Percentiles rank a stretch among this genome's conserved stretches.
Conservation (phyloP, 768 basidiomycete species). For the Daedaleopsis sinensis region DNA sequence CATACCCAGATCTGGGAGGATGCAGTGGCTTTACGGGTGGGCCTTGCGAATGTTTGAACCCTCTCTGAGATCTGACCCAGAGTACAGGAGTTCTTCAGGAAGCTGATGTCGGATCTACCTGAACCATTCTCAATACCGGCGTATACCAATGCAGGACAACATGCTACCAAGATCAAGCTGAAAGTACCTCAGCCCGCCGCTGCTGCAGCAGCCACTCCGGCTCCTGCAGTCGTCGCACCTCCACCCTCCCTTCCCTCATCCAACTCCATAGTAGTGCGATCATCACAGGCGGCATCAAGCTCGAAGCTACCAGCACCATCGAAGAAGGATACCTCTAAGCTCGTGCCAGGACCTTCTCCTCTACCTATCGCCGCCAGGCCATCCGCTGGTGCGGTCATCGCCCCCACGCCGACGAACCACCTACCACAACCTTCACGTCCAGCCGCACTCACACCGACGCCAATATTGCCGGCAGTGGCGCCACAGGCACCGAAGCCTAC, state of each 20-base stretch:
- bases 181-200: conserved; percentile 58
- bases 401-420: conserved; percentile 21
- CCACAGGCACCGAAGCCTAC: conserved; percentile 18
- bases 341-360: not conserved
- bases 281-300: conserved; percentile 1
- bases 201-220: conserved; percentile 40
- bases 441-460: conserved; percentile 21
- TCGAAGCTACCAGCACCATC: not conserved
- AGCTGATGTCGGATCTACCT: conserved; percentile 79
- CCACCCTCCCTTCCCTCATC: conserved; percentile 12
- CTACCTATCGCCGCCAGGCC: conserved; percentile 8
- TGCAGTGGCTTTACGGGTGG: conserved; percentile 65
- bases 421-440: conserved; percentile 27
- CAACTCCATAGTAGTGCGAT: conserved; percentile 9
- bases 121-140: conserved; percentile 63
- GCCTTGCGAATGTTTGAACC: conserved; percentile 19
- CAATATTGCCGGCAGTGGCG: conserved; percentile 24
- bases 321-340: not conserved
- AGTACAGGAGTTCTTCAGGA: conserved; percentile 77
- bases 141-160: conserved; percentile 44
- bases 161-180: conserved; percentile 71
- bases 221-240: conserved; percentile 18
- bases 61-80: not conserved
- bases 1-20: conserved; percentile 84
- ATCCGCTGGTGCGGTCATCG: conserved; percentile 9